Base-by-base conservation (phyloP, 176 grass and related monocot species). In the Musa acuminata region DNA sequence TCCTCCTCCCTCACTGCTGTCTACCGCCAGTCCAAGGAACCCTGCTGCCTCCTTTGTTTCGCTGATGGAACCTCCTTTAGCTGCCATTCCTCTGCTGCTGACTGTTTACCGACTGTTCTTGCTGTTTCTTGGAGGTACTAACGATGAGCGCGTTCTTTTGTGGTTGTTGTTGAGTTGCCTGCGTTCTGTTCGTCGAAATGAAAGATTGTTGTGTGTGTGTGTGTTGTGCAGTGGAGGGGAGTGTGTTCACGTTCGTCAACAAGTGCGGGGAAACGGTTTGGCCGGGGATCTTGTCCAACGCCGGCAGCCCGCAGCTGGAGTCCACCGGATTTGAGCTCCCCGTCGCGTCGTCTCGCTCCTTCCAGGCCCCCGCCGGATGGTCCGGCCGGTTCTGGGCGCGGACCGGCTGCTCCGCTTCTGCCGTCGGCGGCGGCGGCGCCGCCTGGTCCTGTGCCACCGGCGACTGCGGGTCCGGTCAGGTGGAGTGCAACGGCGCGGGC, bases 381-480 rank as follows among this genome's bases (percentile, higher is more conserved):
- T 69, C 66, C 14, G 66, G 66, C 29, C 66, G 66, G 26, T 69
- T 69, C 66, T 69, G 66, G 66, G 66, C 4, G 11, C 66, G 66
- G 26, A 69, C 66, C 13, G 66, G 27, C 25, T 69, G 66, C 66
- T 43, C 11, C 66, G 3, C 35, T 35, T 35, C 35, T 35, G 24
- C 27, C 26, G 66, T 16, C 26, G 11, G 26, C 29, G 66, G 25
- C 29, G 66, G 29, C 66, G 75, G 51, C 64, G 68, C n/a, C n/a
- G n/a, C 85, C 66, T 52, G 57, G 57, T 17, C 51, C 8, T 96
- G 92, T 81, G 87, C 82, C 10, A 92, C 92, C 8, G 92, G 89
- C 12, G 92, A 96, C 87, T 96, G 92, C 69, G 86, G 92, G 27
- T 73, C 89, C 1, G 87, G 89, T 4, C 74, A 85, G 59, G 77